Conservation (phyloP, 2,329 filamentous ascomycete species). For the Fusarium heterosporum region DNA sequence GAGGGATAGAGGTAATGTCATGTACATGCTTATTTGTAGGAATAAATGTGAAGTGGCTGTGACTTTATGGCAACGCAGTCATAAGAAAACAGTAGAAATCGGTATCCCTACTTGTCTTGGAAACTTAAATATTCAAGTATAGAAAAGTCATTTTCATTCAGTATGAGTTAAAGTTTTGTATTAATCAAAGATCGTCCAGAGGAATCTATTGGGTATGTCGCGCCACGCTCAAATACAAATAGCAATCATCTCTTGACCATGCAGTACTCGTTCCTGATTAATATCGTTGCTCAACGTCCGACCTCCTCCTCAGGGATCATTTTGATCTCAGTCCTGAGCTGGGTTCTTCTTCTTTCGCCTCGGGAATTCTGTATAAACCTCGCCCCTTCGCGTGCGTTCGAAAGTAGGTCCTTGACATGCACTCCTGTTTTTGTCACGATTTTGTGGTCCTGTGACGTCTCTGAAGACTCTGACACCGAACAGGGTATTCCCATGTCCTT, state of each 20-base stretch:
- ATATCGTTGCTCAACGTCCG: constrained; percentile 15
- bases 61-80: background rate
- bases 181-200: constrained; percentile 13
- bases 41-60: background rate
- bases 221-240: constrained; percentile 39
- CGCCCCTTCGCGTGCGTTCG: constrained; percentile 42
- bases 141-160: too few species aligned
- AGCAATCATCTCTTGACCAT: constrained; percentile 8
- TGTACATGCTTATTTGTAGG: background rate
- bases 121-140: too few species aligned
- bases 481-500: constrained; percentile 23
- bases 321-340: constrained; percentile 54
- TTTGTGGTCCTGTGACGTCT: constrained; percentile 18
- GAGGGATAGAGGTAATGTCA: background rate
- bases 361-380: constrained; percentile 37
- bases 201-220: constrained; percentile 29
- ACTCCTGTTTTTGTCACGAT: constrained; percentile 39
- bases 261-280: background rate
- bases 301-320: constrained; percentile 48
- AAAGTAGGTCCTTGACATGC: constrained; percentile 44
- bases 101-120: too few species aligned
- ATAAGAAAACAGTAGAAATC: too few species aligned
- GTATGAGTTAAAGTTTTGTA: background rate
- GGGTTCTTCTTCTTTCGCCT: constrained; percentile 52
- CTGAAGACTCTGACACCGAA: constrained; percentile 17